Evolutionary conservation across 495 filamentous ascomycete species (phyloP).

Genomic region (Penicillium egyptiacum): DNA sequence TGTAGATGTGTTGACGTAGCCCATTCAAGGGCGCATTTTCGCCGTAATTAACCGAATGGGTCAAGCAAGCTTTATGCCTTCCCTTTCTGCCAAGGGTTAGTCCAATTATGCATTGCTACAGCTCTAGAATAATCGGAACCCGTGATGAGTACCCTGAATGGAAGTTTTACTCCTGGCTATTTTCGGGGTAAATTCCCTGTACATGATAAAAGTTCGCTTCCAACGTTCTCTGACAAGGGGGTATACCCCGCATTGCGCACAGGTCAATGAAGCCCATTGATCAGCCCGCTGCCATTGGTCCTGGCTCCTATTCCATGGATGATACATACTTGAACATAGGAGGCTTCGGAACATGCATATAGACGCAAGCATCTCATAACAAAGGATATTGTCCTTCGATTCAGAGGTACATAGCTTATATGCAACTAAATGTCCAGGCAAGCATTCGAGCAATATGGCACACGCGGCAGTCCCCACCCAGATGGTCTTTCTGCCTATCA

Average conservation of each 20-base stretch:
- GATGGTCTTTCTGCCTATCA: constrained; percentile 30
- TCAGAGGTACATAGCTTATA: no score
- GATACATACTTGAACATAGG: not conserved
- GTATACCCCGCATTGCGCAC: constrained; percentile 24
- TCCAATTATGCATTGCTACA: not conserved
- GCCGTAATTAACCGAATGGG: not conserved
- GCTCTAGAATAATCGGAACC: not conserved
- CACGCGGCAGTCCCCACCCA: constrained; percentile 30
- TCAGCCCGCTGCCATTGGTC: constrained; percentile 20
- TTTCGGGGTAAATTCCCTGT: not conserved
- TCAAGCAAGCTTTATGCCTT: not conserved
- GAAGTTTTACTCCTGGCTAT: not conserved
- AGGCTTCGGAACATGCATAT: not conserved
- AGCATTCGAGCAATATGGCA: constrained; percentile 18
- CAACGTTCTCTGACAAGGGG: not conserved
- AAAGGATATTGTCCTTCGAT: not conserved
- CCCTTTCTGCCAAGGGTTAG: not conserved
- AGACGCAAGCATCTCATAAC: not conserved
- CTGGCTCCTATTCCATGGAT: constrained; percentile 1
- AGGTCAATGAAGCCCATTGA: not conserved
- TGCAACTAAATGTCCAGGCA: constrained; percentile 1
- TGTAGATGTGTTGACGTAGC: not conserved
- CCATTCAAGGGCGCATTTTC: not conserved
- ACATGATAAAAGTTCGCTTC: not conserved
- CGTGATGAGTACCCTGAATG: not conserved